Percentiles rank a stretch among this genome's conserved stretches.
phyloP scores from a whole-genome alignment of 345 rosid genomes.

The Moricandia moricandioides region DNA sequence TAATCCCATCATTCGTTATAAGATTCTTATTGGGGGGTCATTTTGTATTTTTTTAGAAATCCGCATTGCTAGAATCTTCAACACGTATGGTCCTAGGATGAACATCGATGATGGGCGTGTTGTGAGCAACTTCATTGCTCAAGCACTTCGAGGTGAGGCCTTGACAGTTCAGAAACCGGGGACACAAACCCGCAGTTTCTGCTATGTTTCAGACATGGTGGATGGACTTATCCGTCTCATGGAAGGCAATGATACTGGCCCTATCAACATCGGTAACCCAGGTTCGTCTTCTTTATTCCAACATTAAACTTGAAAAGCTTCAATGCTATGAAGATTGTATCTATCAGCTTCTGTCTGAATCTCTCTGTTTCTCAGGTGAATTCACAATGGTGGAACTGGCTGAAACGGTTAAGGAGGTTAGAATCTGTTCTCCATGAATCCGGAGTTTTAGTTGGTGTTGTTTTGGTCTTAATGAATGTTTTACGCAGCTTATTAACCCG shows the following conservation, averaged over 20 bases:
- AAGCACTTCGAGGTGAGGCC: conserved; percentile 84
- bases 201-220: conserved; percentile 96
- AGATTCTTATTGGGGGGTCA: background rate
- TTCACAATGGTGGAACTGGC: conserved; percentile 94
- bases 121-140: conserved; percentile 97
- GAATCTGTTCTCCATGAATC: background rate
- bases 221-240: conserved; percentile 94
- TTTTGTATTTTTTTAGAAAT: conserved; percentile 50
- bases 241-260: conserved; percentile 92
- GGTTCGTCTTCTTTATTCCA: conserved; percentile 38
- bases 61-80: conserved; percentile 94
- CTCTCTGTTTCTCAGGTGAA: conserved; percentile 52
- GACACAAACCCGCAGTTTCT: conserved; percentile 96
- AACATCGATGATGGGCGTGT: conserved; percentile 98
- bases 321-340: background rate
- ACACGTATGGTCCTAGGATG: conserved; percentile 97
- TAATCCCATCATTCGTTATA: background rate
- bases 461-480: background rate
- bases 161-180: conserved; percentile 94
- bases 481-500: conserved; percentile 66
- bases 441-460: background rate
- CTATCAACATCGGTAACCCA: conserved; percentile 97
- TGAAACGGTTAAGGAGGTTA: conserved; percentile 88
- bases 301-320: background rate
- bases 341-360: background rate